Evolutionary conservation across 2,329 filamentous ascomycete species (phyloP).

Genomic region (Curvularia spicifera): DNA sequence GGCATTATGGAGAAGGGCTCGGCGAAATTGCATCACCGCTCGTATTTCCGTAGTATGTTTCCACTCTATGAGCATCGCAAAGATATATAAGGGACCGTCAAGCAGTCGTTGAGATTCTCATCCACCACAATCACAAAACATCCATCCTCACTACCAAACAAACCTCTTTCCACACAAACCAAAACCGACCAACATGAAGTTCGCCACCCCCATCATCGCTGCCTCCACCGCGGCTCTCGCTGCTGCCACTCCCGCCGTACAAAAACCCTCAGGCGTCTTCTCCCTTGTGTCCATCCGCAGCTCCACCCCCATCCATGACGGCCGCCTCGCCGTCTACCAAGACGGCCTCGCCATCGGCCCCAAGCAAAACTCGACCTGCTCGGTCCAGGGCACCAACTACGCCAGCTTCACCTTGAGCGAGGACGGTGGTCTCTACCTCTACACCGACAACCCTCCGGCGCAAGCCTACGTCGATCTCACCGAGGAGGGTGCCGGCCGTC

Average conservation of each 20-base stretch:
- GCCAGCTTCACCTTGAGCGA: constrained; percentile 60
- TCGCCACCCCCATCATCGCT: constrained; percentile 34
- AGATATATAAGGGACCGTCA: constrained; percentile 5
- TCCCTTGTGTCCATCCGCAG: constrained; percentile 56
- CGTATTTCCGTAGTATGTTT: not conserved
- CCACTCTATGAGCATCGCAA: not conserved
- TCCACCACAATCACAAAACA: constrained; percentile 7
- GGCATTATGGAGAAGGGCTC: not conserved
- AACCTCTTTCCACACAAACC: too few relatives aligned
- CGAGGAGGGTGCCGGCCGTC: constrained; percentile 63
- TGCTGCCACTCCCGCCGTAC: too few relatives aligned
- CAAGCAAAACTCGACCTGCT: constrained; percentile 12
- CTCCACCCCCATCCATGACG: constrained; percentile 53
- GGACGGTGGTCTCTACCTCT: constrained; percentile 56
- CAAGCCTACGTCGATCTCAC: constrained; percentile 62
- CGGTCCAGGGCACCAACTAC: constrained; percentile 30
- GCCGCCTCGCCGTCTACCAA: constrained; percentile 53
- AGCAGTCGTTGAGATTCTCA: not conserved
- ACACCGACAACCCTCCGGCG: constrained; percentile 55
- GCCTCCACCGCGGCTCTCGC: constrained; percentile 31
- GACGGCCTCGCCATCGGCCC: constrained; percentile 54
- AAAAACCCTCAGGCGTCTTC: constrained; percentile 46
- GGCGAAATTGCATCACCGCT: not conserved
- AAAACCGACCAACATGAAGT: constrained; percentile 39
- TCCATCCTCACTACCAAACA: constrained; percentile 1